Base-by-base conservation (phyloP, 78 protist species). In the Pelomyxa schiedti region DNA sequence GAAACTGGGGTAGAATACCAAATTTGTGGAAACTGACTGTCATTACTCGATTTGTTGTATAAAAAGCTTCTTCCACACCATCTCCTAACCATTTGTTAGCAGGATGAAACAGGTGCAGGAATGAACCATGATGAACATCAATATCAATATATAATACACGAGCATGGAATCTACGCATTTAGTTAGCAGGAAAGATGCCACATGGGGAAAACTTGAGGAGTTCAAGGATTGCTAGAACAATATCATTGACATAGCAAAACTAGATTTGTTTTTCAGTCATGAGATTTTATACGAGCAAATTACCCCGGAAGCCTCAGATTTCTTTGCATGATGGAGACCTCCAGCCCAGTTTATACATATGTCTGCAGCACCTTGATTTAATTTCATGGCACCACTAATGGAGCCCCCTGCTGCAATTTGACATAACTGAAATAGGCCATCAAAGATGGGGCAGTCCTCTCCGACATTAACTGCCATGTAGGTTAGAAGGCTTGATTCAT, bases 321-420 rank as follows among this genome's bases (percentile, higher is more conserved):
- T 89, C 79, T 90, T 92, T 35, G 99, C 99, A 74, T 98, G 99
- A 75, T 98, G 99, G 66, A 95, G 75, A 0, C 99, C 99, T 16
- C 99, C 99, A 24, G 89, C 82, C 98, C 98, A 97, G 85, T 96
- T 95, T 66, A 98, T 75, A n/a, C 98, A 97, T 40, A 94, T 72
- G 73, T 95, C 98, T n/a, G 80, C 26, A 39, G 84, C 68, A 2
- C 76, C 83, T 28, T 79, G 81, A 72, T 93, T 93, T 16, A 95
- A 77, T 72, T 80, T 78, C 9, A 83, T 69, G 0, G 99, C 99
- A 22, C 94, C 93, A 5, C 83, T 94, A 26, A 97, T 79, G 7
- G 95, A 90, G 32, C 98, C 99, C 42, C 99, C 99, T 0, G 98
- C 89, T 53, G 92, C 88, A 30, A 93, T 86, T 73, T 93, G 95